Percentiles rank a stretch among this genome's conserved stretches.
phyloP scores from a whole-genome alignment of 2,329 filamentous ascomycete species.

The Nigrospora osmanthi region DNA sequence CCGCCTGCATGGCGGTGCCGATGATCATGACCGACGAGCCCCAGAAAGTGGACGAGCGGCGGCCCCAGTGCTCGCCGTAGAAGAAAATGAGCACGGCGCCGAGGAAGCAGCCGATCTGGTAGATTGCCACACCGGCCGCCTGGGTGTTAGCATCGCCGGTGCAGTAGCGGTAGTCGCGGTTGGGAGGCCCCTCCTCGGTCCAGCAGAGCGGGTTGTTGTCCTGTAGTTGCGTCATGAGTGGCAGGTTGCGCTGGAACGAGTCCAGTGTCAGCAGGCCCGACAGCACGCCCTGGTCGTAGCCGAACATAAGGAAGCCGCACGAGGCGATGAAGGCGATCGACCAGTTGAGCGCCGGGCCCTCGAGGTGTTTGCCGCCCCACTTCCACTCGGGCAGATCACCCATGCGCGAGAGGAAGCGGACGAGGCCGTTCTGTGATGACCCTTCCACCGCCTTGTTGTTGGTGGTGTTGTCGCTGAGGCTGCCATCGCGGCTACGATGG shows the following conservation, averaged over 20 bases:
- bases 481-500: too few relatives aligned
- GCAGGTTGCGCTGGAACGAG: conserved; percentile 48
- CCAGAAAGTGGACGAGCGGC: conserved; percentile 46
- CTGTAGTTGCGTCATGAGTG: conserved; percentile 9
- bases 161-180: conserved; percentile 20
- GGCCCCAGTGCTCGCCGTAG: conserved; percentile 48
- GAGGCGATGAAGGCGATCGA: conserved; percentile 66
- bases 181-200: conserved; percentile 36
- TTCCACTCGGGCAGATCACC: too few relatives aligned
- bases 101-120: conserved; percentile 52
- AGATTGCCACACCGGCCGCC: conserved; percentile 44
- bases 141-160: conserved; percentile 39
- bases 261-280: conserved; percentile 65
- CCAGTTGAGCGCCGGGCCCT: conserved; percentile 57
- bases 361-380: conserved; percentile 26
- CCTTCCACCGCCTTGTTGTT: too few relatives aligned
- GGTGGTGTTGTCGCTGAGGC: too few relatives aligned
- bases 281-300: conserved; percentile 65
- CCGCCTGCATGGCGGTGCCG: conserved; percentile 37
- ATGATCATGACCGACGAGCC: conserved; percentile 52
- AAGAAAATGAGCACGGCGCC: conserved; percentile 38
- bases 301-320: conserved; percentile 60
- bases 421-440: too few relatives aligned
- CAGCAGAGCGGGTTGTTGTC: too few relatives aligned
- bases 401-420: too few relatives aligned